A percentile compares a stretch with the other conserved stretches of the same genome.
These are phyloP conservation scores for carrot (Daucus carota) DNA, from an alignment of 129 eudicot genomes.

Conservation along the genomic window DH1_v3.0 NC_030388.2:5949501-5950000, in stretches of 20 bases:
- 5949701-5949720: slow-evolving; percentile 59
- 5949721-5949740: slow-evolving; percentile 66
- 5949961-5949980: slow-evolving; percentile 60
- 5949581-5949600: slow-evolving; percentile 70
- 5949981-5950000: slow-evolving; percentile 67
- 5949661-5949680: slow-evolving; percentile 55
- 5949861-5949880: slow-evolving; percentile 65
- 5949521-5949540: not conserved
- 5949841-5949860: slow-evolving; percentile 53
- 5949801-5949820: slow-evolving; percentile 58
- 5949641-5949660: slow-evolving; percentile 77
- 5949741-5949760: slow-evolving; percentile 66
- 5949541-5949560: not conserved
- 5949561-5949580: slow-evolving; percentile 41
- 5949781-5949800: slow-evolving; percentile 76
- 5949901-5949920: slow-evolving; percentile 61
- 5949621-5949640: slow-evolving; percentile 81
- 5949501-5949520: not conserved
- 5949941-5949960: slow-evolving; percentile 22
- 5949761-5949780: slow-evolving; percentile 59
- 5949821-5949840: slow-evolving; percentile 50
- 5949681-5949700: slow-evolving; percentile 75
- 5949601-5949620: slow-evolving; percentile 55
- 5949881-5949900: slow-evolving; percentile 57
- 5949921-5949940: slow-evolving; percentile 35